phyloP scores from a whole-genome alignment of 805 yeast genomes.

The Huiozyma sinensis region DNA sequence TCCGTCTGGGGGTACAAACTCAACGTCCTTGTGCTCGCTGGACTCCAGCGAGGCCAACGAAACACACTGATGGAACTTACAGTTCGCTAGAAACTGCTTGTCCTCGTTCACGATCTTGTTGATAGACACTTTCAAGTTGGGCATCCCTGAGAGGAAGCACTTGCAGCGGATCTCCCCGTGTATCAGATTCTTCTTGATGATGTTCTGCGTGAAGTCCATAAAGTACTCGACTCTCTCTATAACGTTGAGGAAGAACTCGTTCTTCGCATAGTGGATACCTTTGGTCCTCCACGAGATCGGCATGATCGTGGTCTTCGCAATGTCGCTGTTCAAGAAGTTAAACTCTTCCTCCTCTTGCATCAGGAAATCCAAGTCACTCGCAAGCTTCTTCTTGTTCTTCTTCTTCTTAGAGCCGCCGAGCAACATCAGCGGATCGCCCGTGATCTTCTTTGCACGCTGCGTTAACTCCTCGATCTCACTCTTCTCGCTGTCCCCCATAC shows the following conservation, averaged over 20 bases:
- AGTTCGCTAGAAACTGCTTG: constrained; percentile 42
- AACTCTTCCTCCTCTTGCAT: constrained; percentile 11
- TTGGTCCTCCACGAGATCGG: constrained; percentile 87
- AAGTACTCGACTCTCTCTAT: constrained; percentile 63
- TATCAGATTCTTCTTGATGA: constrained; percentile 55
- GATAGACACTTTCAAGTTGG: constrained; percentile 61
- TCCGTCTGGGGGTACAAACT: constrained; percentile 88
- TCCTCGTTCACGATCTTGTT: constrained; percentile 49
- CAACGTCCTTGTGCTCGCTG: constrained; percentile 34
- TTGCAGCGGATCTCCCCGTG: constrained; percentile 64
- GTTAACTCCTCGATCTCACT: constrained; percentile 4
- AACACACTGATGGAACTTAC: constrained; percentile 86
- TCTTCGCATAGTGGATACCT: constrained; percentile 77
- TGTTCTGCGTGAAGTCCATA: constrained; percentile 48
- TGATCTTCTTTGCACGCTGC: constrained; percentile 3
- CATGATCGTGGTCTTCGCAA: constrained; percentile 66
- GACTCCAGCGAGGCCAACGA: constrained; percentile 51
- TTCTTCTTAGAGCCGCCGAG: neutral
- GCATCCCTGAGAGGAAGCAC: constrained; percentile 85
- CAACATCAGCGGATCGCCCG: constrained; percentile 3
- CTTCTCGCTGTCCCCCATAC: neutral
- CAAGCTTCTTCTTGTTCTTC: neutral
- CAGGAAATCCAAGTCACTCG: neutral
- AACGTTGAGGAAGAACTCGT: constrained; percentile 83
- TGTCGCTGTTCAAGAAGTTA: constrained; percentile 51